These are phyloP conservation scores for Torulaspora franciscae DNA, from an alignment of 805 yeast genomes.

Conservation along the genomic window DNA sequence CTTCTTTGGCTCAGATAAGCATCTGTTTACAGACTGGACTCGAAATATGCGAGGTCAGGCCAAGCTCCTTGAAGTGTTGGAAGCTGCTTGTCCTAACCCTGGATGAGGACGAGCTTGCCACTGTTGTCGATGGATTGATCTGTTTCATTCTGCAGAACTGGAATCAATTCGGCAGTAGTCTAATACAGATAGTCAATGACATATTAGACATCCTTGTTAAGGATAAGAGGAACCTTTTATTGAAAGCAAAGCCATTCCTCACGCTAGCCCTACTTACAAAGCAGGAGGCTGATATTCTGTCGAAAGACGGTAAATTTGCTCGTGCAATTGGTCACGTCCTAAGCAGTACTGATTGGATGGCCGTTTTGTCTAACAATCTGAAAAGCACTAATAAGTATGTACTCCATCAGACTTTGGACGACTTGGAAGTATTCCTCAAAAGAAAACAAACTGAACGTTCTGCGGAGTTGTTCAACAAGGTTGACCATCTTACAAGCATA, in stretches of 20 bases:
- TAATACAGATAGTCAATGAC: constrained; percentile 48
- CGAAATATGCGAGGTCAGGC: constrained; percentile 55
- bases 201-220: constrained; percentile 40
- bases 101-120: constrained; percentile 51
- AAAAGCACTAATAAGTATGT: constrained; percentile 46
- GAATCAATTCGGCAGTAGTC: constrained; percentile 44
- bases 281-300: constrained; percentile 43
- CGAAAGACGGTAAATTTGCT: constrained; percentile 49
- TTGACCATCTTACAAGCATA: constrained; percentile 33
- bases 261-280: constrained; percentile 69
- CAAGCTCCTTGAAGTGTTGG: constrained; percentile 65
- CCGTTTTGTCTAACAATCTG: constrained; percentile 28
- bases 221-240: constrained; percentile 17
- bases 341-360: constrained; percentile 21
- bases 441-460: constrained; percentile 44
- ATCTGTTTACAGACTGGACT: constrained; percentile 80
- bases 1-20: constrained; percentile 78
- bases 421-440: constrained; percentile 50
- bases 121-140: constrained; percentile 67
- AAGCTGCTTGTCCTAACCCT: constrained; percentile 53
- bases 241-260: constrained; percentile 37
- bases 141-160: constrained; percentile 72
- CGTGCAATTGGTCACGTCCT: constrained; percentile 40
- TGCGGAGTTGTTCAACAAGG: constrained; percentile 41
- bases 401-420: constrained; percentile 65